These are phyloP conservation scores for Wickerhamiella musiphila DNA, from an alignment of 805 yeast species.

Conservation along the genomic window DNA sequence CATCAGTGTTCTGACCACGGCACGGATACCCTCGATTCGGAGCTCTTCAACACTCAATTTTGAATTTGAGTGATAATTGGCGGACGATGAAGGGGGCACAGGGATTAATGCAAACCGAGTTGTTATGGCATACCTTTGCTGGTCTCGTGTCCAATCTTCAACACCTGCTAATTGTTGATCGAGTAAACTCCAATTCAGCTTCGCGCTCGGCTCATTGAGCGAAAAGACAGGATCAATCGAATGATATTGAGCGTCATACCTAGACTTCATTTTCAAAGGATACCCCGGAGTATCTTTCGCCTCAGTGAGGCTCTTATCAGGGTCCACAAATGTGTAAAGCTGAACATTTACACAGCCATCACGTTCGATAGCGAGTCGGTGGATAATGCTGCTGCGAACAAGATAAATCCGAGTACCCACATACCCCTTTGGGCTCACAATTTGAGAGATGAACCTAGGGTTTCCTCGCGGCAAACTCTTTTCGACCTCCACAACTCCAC, in stretches of 20 bases:
- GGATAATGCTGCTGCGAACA: slow-evolving; percentile 69
- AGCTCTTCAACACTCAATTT: slow-evolving; percentile 65
- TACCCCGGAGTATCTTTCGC: slow-evolving; percentile 22
- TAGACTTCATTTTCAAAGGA: slow-evolving; percentile 37
- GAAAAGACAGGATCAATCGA: slow-evolving; percentile 40
- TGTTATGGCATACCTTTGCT: slow-evolving; percentile 34
- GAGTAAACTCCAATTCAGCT: slow-evolving; percentile 70
- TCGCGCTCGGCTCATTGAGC: slow-evolving; percentile 17
- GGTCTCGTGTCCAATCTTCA: slow-evolving; percentile 44
- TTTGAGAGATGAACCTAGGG: slow-evolving; percentile 37
- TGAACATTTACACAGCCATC: slow-evolving; percentile 66
- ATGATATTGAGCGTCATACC: slow-evolving; percentile 54
- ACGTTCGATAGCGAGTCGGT: slow-evolving; percentile 57
- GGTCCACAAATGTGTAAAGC: slow-evolving; percentile 29
- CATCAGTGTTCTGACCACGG: slow-evolving; percentile 9
- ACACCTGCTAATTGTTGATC: slow-evolving; percentile 90
- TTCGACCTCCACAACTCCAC: slow-evolving; percentile 49
- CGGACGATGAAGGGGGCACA: slow-evolving; percentile 31
- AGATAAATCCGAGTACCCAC: slow-evolving; percentile 53
- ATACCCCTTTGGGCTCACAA: slow-evolving; percentile 32
- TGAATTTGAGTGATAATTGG: slow-evolving; percentile 45
- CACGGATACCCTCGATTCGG: slow-evolving; percentile 66
- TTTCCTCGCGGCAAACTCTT: slow-evolving; percentile 37
- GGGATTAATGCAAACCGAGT: slow-evolving; percentile 79
- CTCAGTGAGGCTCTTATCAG: slow-evolving; percentile 7